phyloP scores from a whole-genome alignment of 2,329 filamentous ascomycete species.

The Colletotrichum cuscutae region DNA sequence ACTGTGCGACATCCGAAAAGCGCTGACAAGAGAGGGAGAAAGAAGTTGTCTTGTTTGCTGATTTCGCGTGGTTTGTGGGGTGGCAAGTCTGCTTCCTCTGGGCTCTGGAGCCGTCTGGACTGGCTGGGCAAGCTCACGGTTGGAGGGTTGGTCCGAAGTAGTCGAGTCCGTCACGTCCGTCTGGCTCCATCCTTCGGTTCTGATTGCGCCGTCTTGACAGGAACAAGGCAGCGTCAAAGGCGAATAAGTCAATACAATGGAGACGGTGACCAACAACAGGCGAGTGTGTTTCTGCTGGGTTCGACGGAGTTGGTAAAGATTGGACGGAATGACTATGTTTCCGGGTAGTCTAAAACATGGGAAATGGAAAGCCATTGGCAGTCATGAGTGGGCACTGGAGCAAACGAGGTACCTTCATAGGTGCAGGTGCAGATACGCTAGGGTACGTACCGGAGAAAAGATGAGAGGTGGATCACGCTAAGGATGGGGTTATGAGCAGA shows the following conservation, averaged over 20 bases:
- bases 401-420: not conserved
- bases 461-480: not conserved
- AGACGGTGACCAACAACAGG: not conserved
- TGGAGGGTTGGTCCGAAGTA: not conserved
- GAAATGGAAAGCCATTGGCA: not conserved
- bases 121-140: not conserved
- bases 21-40: not conserved
- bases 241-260: not conserved
- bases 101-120: not conserved
- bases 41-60: slow-evolving; percentile 14
- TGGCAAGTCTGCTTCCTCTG: not conserved
- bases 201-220: slow-evolving; percentile 12
- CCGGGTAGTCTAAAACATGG: slow-evolving; percentile 12
- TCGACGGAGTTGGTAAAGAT: slow-evolving; percentile 17
- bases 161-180: not conserved
- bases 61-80: slow-evolving; percentile 6
- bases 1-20: not conserved
- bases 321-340: slow-evolving; percentile 10
- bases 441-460: slow-evolving; percentile 5
- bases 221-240: not conserved
- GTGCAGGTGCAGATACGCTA: not conserved
- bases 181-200: not conserved
- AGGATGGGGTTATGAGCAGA: not conserved
- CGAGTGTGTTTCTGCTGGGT: not conserved
- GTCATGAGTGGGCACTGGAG: too few relatives aligned